These are phyloP conservation scores for Boletus rubropictus DNA, from an alignment of 768 basidiomycete genomes.

Conservation along the genomic window DNA sequence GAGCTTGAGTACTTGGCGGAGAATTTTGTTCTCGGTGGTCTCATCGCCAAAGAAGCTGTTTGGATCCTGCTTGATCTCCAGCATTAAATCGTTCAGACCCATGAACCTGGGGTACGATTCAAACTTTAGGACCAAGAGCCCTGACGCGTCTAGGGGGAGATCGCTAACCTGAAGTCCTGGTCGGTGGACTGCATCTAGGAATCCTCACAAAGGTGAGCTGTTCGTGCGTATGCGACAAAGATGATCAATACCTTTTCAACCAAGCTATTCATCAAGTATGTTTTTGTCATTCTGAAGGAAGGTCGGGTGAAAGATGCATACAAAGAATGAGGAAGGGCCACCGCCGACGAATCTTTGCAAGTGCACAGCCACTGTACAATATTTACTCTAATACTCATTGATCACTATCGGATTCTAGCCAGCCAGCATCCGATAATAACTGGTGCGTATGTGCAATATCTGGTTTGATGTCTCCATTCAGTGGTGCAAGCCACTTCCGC, in stretches of 20 bases:
- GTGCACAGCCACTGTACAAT: slow-evolving; percentile 12
- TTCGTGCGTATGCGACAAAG: not conserved
- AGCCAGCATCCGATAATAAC: slow-evolving; percentile 46
- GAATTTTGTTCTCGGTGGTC: slow-evolving; percentile 73
- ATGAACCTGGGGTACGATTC: slow-evolving; percentile 63
- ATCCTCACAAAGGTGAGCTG: slow-evolving; percentile 2
- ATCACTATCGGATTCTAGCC: slow-evolving; percentile 28
- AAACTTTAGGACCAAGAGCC: slow-evolving; percentile 14
- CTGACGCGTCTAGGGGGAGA: slow-evolving; percentile 15
- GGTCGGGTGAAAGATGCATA: not conserved
- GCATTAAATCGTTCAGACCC: slow-evolving; percentile 92
- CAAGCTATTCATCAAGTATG: slow-evolving; percentile 78
- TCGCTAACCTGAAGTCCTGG: slow-evolving; percentile 77
- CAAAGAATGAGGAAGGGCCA: slow-evolving; percentile 17
- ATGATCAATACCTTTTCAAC: slow-evolving; percentile 60
- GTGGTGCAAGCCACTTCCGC: slow-evolving; percentile 57
- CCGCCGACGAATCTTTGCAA: not conserved
- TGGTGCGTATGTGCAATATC: slow-evolving; percentile 41
- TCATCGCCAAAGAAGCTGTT: slow-evolving; percentile 80
- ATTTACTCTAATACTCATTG: not conserved
- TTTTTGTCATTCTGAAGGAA: slow-evolving; percentile 64
- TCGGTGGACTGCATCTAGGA: slow-evolving; percentile 82
- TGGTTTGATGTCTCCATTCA: slow-evolving; percentile 65
- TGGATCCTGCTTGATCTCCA: slow-evolving; percentile 78
- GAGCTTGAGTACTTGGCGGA: slow-evolving; percentile 76